Evolutionary conservation across 1,284 basidiomycete species (phyloP).

Genomic region (Hemileia vastatrix): DNA sequence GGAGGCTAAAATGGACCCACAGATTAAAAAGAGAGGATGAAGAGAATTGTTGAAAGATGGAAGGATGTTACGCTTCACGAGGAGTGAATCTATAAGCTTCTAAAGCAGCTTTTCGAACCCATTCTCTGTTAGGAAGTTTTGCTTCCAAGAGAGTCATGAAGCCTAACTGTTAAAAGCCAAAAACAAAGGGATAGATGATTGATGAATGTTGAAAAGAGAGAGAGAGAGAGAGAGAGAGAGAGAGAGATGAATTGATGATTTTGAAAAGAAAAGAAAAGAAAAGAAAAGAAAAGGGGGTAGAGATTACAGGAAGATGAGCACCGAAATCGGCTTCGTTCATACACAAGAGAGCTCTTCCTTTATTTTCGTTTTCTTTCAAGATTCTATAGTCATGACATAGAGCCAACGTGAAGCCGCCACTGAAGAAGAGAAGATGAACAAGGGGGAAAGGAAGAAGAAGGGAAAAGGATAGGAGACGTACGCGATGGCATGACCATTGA

Average conservation of each 20-base stretch:
- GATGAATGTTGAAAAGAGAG: no score
- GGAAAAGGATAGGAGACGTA: not conserved
- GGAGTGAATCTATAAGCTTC: constrained; percentile 14
- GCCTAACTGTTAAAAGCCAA: constrained; percentile 2
- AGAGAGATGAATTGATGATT: not conserved
- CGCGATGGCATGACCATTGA: constrained; percentile 39
- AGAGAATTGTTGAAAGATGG: not conserved
- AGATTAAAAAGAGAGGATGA: not conserved
- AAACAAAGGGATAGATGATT: not conserved
- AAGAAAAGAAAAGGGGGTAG: not conserved
- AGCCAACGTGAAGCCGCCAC: constrained; percentile 32
- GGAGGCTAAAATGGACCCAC: not conserved
- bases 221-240: not conserved
- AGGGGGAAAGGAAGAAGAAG: not conserved
- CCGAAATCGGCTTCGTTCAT: constrained; percentile 32
- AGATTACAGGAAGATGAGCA: constrained; percentile 7
- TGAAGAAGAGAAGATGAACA: not conserved
- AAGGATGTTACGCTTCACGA: constrained; percentile 19
- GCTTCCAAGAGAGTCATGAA: constrained; percentile 8
- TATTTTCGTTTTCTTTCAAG: constrained; percentile 27
- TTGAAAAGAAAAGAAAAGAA: not conserved
- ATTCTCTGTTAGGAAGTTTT: constrained; percentile 8
- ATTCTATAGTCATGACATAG: constrained; percentile 33
- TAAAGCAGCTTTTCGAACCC: not conserved
- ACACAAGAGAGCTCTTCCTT: constrained; percentile 27